Base-by-base conservation (phyloP, 495 filamentous ascomycete species). In the Penicillium macrosclerotiorum region DNA sequence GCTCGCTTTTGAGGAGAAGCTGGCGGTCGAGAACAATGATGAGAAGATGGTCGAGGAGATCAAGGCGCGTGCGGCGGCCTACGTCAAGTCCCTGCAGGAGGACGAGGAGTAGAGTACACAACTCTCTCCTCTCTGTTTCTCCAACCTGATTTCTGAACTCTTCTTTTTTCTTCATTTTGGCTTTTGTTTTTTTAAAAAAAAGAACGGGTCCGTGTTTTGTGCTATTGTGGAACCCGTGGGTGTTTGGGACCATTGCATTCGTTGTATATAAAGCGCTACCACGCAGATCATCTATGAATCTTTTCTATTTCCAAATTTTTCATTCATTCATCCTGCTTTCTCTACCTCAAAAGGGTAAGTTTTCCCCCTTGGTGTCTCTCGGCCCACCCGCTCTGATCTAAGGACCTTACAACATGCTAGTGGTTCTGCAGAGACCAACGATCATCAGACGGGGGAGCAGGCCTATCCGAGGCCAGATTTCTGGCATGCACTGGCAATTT, bases 1-100 rank as follows among this genome's bases (percentile, higher is more conserved):
- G 89, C 76, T 85, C 45, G 73, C 79, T 50, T 92, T 83, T 69
- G 89, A 95, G 71, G 83, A 82, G 70, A 81, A 81, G 67, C 57
- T 69, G 12, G 65, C 62, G 36, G 57, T 59, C 3, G 55, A 60
- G 2, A 73, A 76, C 43, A 87, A 86, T 3, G 81, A 88, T 56
- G 67, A 75, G 44, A 89, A 86, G 76, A 79, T 76, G 52, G 73
- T 83, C 38, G 84, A 88, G 55, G 79, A 75, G 42, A 88, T 89
- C 25, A 82, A 83, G 57, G 84, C 81, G 7, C 84, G 80, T 66
- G 89, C 88, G 12, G 81, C 78, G 48, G 84, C 86, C 52, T 93
- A 76, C 48, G 79, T 77, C 27, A 75, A 75, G 54, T 72, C 74
- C 51, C 72, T 78, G 55, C 77, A 80, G 55, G 62, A 72, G 68